These are phyloP conservation scores for Sanguinoderma infundibulare DNA, from an alignment of 1,284 basidiomycete species.

Conservation along the genomic window DNA sequence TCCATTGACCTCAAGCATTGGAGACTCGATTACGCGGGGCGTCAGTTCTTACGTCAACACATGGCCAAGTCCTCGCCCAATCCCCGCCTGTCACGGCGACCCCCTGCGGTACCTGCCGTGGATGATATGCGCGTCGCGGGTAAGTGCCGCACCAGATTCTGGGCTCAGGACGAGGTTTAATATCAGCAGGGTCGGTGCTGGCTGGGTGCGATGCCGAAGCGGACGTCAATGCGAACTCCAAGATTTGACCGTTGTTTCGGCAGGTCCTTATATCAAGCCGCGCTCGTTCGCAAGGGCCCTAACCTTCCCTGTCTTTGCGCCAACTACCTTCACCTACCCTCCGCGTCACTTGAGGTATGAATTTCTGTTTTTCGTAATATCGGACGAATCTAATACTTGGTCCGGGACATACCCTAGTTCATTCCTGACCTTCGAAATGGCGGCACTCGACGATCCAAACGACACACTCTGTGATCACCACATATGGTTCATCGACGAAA, in stretches of 20 bases:
- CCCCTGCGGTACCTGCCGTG: no score
- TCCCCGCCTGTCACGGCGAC: background rate
- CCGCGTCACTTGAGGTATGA: no score
- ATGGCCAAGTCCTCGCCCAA: background rate
- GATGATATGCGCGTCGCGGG: background rate
- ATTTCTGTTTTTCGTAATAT: no score
- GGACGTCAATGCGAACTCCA: background rate
- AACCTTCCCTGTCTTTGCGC: no score
- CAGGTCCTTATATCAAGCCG: background rate
- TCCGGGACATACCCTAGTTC: background rate
- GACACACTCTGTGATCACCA: background rate
- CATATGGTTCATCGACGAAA: conserved; percentile 20
- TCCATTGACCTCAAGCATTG: background rate
- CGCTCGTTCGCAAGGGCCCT: background rate
- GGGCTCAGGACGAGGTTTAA: background rate
- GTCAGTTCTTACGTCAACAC: background rate
- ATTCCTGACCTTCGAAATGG: background rate
- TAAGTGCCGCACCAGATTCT: background rate
- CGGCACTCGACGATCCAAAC: background rate
- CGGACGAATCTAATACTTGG: background rate
- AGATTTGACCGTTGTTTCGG: background rate
- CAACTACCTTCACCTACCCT: no score
- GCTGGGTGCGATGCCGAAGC: background rate
- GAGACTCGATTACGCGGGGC: background rate
- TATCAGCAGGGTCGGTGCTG: background rate